phyloP scores from a whole-genome alignment of 1,284 basidiomycete species.

The Neotropicomus parvogracilis region DNA sequence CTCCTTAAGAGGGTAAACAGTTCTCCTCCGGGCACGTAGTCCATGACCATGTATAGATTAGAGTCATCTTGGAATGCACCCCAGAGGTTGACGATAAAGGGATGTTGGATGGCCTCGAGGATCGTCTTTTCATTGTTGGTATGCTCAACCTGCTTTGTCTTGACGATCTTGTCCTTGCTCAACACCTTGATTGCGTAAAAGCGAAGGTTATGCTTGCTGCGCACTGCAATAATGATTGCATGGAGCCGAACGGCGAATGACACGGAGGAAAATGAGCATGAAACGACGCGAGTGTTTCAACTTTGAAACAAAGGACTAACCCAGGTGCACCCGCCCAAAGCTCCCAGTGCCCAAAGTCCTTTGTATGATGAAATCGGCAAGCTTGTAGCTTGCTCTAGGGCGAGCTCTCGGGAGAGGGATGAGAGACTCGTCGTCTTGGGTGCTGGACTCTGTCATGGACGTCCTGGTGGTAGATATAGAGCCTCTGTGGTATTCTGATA shows the following conservation, averaged over 20 bases:
- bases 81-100: conserved; percentile 98
- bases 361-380: conserved; percentile 72
- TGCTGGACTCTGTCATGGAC: conserved; percentile 51
- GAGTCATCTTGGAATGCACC: conserved; percentile 92
- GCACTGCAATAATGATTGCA: conserved; percentile 45
- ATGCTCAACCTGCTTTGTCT: conserved; percentile 96
- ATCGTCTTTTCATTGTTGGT: conserved; percentile 95
- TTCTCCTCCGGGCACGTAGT: conserved; percentile 97
- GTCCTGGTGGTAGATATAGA: conserved; percentile 64
- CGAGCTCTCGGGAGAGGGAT: conserved; percentile 32
- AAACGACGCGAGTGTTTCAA: not conserved
- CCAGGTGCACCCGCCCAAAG: conserved; percentile 92
- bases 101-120: conserved; percentile 86
- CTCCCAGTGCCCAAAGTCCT: conserved; percentile 89
- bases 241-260: too few relatives aligned
- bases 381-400: conserved; percentile 63
- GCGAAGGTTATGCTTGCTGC: conserved; percentile 88
- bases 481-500: conserved; percentile 43
- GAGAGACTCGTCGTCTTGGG: conserved; percentile 37
- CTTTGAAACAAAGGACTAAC: conserved; percentile 41
- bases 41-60: conserved; percentile 99
- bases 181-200: conserved; percentile 96
- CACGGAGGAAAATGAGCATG: not conserved
- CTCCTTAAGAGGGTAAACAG: conserved; percentile 88
- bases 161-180: conserved; percentile 91